Conservation (phyloP, 257 asterid species). For the Gardenia jasminoides region DNA sequence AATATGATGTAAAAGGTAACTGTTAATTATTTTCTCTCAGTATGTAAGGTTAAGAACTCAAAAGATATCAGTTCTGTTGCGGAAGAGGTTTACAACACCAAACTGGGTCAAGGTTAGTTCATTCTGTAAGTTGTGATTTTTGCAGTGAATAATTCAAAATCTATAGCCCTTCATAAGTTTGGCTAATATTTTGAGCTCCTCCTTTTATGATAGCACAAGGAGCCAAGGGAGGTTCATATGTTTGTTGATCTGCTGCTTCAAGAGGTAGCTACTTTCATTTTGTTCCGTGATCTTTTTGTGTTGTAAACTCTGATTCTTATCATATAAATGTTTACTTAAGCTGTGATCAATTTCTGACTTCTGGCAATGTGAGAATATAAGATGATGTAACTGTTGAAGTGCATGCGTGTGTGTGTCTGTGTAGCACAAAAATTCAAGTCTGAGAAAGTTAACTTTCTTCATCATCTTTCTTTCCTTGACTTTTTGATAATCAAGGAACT, state of each 20-base stretch:
- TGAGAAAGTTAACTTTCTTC: neutral
- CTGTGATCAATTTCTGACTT: neutral
- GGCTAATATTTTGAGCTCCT: constrained; percentile 18
- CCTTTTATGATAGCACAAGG: constrained; percentile 68
- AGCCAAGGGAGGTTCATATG: constrained; percentile 99
- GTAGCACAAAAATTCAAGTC: neutral
- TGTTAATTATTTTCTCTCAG: constrained; percentile 43
- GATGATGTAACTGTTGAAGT: neutral
- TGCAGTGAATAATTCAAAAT: neutral
- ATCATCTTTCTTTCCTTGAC: neutral
- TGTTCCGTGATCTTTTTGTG: neutral
- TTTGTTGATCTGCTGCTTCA: constrained; percentile 88
- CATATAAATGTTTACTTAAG: neutral
- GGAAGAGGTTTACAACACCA: constrained; percentile 88
- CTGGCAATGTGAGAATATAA: neutral
- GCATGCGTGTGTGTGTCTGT: neutral
- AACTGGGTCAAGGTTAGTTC: constrained; percentile 89
- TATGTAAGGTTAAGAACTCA: constrained; percentile 80
- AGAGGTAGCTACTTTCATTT: constrained; percentile 52
- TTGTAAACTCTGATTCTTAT: neutral
- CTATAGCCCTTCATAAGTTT: neutral
- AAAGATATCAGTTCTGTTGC: constrained; percentile 71
- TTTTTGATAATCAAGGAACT: constrained; percentile 2
- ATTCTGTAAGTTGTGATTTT: neutral
- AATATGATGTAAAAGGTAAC: neutral